A percentile compares a stretch with the other conserved stretches of the same genome.
Evolutionary conservation across 495 filamentous ascomycete genomes (phyloP).

Genomic region (Lepidopterella palustris): DNA sequence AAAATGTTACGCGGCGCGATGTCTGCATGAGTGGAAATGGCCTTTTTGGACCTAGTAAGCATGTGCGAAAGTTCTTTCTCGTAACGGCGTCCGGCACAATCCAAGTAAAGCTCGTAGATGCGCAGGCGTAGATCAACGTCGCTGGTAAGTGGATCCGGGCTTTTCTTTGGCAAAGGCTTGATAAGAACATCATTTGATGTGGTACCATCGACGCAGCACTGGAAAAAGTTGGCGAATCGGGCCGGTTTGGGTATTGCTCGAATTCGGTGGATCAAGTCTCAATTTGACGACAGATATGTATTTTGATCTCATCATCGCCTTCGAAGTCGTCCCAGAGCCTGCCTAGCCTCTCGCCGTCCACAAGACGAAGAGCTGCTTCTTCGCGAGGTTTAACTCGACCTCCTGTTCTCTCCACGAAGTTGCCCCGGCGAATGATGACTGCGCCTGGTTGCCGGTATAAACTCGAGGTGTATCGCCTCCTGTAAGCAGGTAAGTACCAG

Average conservation of each 20-base stretch:
- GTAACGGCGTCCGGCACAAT: neutral
- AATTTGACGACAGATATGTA: too few relatives aligned
- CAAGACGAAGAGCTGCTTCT: too few relatives aligned
- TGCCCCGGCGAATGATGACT: too few relatives aligned
- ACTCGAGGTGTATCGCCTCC: too few relatives aligned
- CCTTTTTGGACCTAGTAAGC: neutral
- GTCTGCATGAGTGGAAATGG: neutral
- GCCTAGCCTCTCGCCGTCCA: too few relatives aligned
- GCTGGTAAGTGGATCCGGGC: neutral
- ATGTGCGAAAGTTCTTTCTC: neutral
- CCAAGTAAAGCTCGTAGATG: neutral
- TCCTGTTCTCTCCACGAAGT: too few relatives aligned
- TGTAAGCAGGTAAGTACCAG: too few relatives aligned
- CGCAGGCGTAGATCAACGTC: neutral
- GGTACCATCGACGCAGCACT: neutral
- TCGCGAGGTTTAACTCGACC: too few relatives aligned
- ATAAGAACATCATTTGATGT: neutral
- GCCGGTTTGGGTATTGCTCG: neutral
- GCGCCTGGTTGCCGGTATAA: too few relatives aligned
- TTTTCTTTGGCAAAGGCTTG: neutral
- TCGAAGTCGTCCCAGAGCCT: too few relatives aligned
- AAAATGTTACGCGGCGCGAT: neutral
- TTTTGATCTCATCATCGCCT: too few relatives aligned
- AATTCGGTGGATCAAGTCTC: neutral
- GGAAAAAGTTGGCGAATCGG: neutral